Evolutionary conservation across 768 basidiomycete genomes (phyloP), one percentile per base, ranked within the genome.

Genomic region (Suillus hirtellus): DNA sequence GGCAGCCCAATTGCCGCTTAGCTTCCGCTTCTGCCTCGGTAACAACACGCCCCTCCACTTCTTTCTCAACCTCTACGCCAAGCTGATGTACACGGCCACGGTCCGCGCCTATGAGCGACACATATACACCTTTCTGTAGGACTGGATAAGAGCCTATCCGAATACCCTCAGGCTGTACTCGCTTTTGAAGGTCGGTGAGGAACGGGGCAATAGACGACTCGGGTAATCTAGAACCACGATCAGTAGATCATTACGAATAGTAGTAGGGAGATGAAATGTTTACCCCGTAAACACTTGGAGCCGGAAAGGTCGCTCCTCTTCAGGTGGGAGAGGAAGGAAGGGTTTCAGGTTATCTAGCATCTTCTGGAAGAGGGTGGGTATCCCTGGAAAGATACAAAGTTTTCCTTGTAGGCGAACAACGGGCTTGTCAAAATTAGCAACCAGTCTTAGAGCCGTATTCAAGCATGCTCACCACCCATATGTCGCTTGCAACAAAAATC

Each of bases 121-220:
- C 87, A 61, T 86, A 88, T 10, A 90, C 89, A 17, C 89, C 89
- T 49, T 73, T 75, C 62, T 76, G 69, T 54, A 88, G 73, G 35
- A 85, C 80, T 35, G 89, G 87, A 75, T 92, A 93, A 38, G 89
- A 91, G 47, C 95, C 90, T 21, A 96, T 84, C 72, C 92, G 88
- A 55, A 99, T 86, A 12, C 88, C 90, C 55, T 92, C 89, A 2
- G 82, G 77, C 70, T 82, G 85, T 3, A 94, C 84, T 58, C 91
- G 87, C 44, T 83, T 81, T 71, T 92, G 89, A 1, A 99, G 82
- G 11, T 82, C 78, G 1, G 92, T 90, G 31, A 98, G 81, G 76
- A 89, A 97, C 0, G 96, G 95, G 17, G 96, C 87, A 52, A 89
- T 89, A n/a, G 86, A 85, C 1, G 92, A 93, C 79, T 98, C 96